These are phyloP conservation scores for Teunomyces stri DNA, from an alignment of 805 yeast species.

Conservation along the genomic window DNA sequence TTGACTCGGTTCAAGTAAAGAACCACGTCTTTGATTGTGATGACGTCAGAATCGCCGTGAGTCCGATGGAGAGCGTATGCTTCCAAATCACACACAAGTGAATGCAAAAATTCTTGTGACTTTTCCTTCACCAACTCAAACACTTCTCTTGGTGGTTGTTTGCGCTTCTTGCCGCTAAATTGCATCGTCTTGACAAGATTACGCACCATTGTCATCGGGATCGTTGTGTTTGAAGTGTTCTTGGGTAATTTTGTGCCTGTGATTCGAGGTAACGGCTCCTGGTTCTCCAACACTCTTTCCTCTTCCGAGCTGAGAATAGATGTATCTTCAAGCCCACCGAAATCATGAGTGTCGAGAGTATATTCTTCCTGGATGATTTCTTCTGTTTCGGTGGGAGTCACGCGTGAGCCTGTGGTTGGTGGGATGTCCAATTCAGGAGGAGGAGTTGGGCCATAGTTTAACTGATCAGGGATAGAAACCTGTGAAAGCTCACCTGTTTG, in stretches of 20 bases:
- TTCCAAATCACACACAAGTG: slow-evolving; percentile 30
- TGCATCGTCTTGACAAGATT: slow-evolving; percentile 2
- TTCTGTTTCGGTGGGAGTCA: background rate
- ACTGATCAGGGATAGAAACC: too few species aligned
- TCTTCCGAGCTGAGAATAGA: slow-evolving; percentile 3
- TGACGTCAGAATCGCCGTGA: slow-evolving; percentile 19
- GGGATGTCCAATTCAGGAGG: background rate
- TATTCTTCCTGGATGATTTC: slow-evolving; percentile 14
- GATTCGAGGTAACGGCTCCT: background rate
- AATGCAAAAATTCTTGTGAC: slow-evolving; percentile 30
- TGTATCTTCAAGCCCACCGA: slow-evolving; percentile 1
- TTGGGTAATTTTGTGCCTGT: background rate
- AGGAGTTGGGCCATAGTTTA: too few species aligned
- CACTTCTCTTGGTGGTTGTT: slow-evolving; percentile 11
- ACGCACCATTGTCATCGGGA: slow-evolving; percentile 1
- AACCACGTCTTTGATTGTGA: slow-evolving; percentile 35
- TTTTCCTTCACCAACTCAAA: slow-evolving; percentile 22
- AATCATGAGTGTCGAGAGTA: slow-evolving; percentile 8
- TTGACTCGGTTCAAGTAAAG: slow-evolving; percentile 31
- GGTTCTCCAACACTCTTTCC: background rate
- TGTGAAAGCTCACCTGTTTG: too few species aligned
- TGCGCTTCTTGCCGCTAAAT: slow-evolving; percentile 4
- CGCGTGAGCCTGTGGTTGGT: background rate
- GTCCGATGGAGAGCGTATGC: slow-evolving; percentile 34
- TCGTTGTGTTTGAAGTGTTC: background rate